Percentiles rank a stretch among this genome's conserved stretches.
phyloP scores from a whole-genome alignment of 192 early-diverging fungal genomes.

The Backusella macrospora region DNA sequence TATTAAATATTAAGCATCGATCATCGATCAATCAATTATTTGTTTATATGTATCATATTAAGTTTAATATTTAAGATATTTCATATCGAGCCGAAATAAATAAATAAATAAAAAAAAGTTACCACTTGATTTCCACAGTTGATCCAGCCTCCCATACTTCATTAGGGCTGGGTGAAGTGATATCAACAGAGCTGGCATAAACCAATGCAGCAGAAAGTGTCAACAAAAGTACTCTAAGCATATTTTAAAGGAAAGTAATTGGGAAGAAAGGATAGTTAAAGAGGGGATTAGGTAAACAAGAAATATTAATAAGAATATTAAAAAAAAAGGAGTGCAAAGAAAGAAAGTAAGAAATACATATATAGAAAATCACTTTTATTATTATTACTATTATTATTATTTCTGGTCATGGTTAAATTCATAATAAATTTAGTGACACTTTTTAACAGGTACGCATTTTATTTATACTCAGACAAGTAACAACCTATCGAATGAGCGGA shows the following conservation, averaged over 20 bases:
- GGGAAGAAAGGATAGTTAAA: not conserved
- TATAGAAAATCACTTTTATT: not conserved
- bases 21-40: not conserved
- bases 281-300: too few relatives aligned
- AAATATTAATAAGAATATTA: not conserved
- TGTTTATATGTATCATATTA: constrained; percentile 1
- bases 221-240: not conserved
- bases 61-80: constrained; percentile 15
- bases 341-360: not conserved
- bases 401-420: not conserved
- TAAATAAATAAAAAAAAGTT: not conserved
- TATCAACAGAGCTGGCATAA: constrained; percentile 8
- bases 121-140: constrained; percentile 25
- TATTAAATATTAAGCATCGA: not conserved
- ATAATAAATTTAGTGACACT: constrained; percentile 16
- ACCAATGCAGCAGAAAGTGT: constrained; percentile 10
- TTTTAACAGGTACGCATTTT: constrained; percentile 11
- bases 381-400: not conserved
- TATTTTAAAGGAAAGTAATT: constrained; percentile 1
- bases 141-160: constrained; percentile 11
- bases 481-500: not conserved
- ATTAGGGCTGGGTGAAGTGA: constrained; percentile 13
- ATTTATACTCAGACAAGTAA: constrained; percentile 4
- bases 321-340: not conserved
- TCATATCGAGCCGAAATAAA: not conserved